Evolutionary conservation across 306 rosid genomes (phyloP).

Genomic region (Erythrophleum fordii): DNA sequence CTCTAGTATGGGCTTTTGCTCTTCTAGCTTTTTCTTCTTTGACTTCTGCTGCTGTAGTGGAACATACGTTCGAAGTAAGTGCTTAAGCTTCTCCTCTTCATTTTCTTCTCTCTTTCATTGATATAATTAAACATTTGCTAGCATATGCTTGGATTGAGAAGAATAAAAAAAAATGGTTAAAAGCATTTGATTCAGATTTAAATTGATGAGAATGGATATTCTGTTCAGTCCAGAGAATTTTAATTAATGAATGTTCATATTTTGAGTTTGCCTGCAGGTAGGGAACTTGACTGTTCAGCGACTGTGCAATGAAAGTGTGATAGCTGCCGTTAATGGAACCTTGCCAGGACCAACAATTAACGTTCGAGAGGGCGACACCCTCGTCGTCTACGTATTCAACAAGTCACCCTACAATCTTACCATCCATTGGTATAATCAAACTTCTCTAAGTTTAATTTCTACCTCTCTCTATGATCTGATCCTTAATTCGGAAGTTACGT

Average conservation of each 20-base stretch:
- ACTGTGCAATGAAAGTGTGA: constrained; percentile 45
- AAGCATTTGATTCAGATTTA: neutral
- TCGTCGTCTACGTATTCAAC: constrained; percentile 52
- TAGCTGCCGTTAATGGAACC: constrained; percentile 53
- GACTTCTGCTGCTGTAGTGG: constrained; percentile 55
- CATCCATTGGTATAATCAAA: constrained; percentile 52
- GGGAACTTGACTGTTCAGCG: constrained; percentile 37
- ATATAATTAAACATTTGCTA: neutral
- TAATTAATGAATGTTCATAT: neutral
- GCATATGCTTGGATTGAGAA: no score
- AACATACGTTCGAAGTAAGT: constrained; percentile 53
- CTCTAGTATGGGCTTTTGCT: constrained; percentile 39
- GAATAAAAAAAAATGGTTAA: no score
- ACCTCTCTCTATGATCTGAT: neutral
- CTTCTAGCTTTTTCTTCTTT: constrained; percentile 49
- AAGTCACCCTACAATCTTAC: constrained; percentile 55
- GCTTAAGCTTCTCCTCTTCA: neutral
- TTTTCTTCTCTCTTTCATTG: neutral
- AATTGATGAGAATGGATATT: neutral
- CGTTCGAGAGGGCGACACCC: constrained; percentile 55
- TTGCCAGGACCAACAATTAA: constrained; percentile 58
- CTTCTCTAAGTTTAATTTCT: neutral
- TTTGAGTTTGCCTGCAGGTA: constrained; percentile 35
- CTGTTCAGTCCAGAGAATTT: no score
- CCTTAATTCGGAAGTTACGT: neutral